Base-by-base conservation (phyloP, 805 yeast genomes). In the Pichia ethanolica region DNA sequence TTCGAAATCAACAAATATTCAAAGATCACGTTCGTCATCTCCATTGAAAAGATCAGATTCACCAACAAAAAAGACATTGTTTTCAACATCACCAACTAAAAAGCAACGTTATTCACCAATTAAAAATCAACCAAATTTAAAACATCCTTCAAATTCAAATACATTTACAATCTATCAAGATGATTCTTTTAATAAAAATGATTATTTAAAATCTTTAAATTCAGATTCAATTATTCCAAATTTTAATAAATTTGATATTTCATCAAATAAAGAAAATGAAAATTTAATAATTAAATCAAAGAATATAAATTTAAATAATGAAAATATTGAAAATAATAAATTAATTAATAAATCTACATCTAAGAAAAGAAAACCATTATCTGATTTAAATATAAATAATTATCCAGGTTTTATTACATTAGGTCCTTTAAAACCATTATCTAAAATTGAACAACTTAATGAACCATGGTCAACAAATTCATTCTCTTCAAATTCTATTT, bases 381-480 rank as follows among this genome's bases (percentile, higher is more conserved):
- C 25, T n/a, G 55, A 52, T 36, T 25, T 49, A n/a, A 35, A 48
- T 10, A 44, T 52, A 10, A 35, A 25, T 12, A 5, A 34, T 2
- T 34, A 44, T 14, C 55, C 55, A 1, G 55, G 49, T 5, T 52
- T 42, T 42, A n/a, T 47, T 8, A 28, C 28, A 7, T 4, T 11
- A 3, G 42, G 44, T 7, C n/a, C 30, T 4, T 10, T 27, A 10
- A 26, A 41, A 4, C 48, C 52, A 7, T 35, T 52, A 10, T n/a
- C 27, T 9, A 35, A 35, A 11, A 41, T 38, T 14, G 37, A 33
- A 9, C 51, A 44, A 35, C 36, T 52, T 5, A 46, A 37, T 9
- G 48, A 47, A 7, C 53, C 55, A 10, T 53, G 55, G 55, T 39
- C 35, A 14, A 44, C 44, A 7, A 46, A 52, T 35, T 10, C 37